Evolutionary conservation across 345 rosid species (phyloP).

Genomic region (Capsella bursapastoris): DNA sequence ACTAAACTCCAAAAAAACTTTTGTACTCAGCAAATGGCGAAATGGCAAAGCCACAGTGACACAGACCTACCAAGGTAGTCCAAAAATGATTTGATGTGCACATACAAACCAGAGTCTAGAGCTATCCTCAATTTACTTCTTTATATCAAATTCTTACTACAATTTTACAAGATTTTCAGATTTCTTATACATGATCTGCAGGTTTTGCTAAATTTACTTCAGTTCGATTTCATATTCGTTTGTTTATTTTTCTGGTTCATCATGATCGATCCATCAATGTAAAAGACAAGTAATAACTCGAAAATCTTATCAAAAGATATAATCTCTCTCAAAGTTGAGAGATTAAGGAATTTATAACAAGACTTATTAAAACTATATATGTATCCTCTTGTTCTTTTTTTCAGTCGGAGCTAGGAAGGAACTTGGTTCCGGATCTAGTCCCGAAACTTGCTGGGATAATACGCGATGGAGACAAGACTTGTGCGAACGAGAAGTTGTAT

Average conservation of each 20-base stretch:
- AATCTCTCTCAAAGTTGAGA: conserved; percentile 27
- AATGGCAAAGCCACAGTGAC: not conserved
- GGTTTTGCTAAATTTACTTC: not conserved
- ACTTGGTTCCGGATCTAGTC: conserved; percentile 61
- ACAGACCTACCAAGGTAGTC: not conserved
- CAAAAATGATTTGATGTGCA: not conserved
- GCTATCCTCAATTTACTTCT: not conserved
- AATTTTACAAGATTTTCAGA: no score
- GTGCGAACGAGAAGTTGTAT: conserved; percentile 64
- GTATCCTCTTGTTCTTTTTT: not conserved
- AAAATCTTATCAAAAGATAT: conserved; percentile 26
- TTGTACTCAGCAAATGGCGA: not conserved
- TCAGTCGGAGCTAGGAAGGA: conserved; percentile 78
- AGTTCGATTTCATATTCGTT: not conserved
- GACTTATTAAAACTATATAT: conserved; percentile 1
- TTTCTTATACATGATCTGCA: not conserved
- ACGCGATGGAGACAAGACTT: conserved; percentile 74
- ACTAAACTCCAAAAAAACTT: not conserved
- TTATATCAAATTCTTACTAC: not conserved
- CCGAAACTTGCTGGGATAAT: conserved; percentile 69
- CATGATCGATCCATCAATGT: conserved; percentile 9
- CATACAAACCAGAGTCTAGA: not conserved
- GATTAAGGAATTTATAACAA: not conserved
- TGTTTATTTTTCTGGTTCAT: not conserved
- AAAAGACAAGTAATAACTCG: not conserved